Evolutionary conservation across 1,284 basidiomycete genomes (phyloP), one percentile per base, ranked within the genome.

Genomic region (Inonotus obliquus): DNA sequence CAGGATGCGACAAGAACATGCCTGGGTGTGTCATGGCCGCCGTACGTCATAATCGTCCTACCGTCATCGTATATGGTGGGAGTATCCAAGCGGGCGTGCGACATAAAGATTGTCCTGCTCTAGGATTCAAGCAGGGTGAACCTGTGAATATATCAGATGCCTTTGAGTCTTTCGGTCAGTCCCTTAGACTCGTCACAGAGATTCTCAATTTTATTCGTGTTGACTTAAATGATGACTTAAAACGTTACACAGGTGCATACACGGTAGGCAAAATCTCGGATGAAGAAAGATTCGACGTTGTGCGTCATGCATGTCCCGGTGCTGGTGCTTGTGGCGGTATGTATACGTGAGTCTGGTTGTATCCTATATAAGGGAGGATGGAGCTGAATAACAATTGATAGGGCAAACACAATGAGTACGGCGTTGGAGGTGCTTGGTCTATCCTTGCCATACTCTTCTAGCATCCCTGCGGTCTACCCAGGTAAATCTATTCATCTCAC

Each of bases 1-100:
- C 87, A 29, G 89, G 88, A 65, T 95, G 92, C 67, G 93, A 96
- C 76, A 96, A 96, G 77, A 95, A 95, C 72, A 95, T 94, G 92
- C 94, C 94, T 14, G 94, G 92, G 23, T 90, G 88, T 66, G 78
- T 95, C 63, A 94, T 95, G 70, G 93, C 93, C 9, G 90, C 90
- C 1, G 87, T 77, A 29, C 84, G 91, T 57, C 89, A 92, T 75
- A 94, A 94, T 70, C 81, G 92, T 3, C 92, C 92, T 1, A 92
- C 91, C 0, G 84, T 95, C 68, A 85, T 94, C 62, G 81, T 94
- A 4, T 94, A 94, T 72, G 92, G 92, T 17, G 92, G 92, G 17
- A 92, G 92, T 2, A 94, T 94, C 60, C 83, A 86, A 71, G 78
- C 87, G 13, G 92, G 92, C 52, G 80, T 77, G 35, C 83, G 91